A percentile compares a stretch with the other conserved stretches of the same genome.
Evolutionary conservation across 2,329 filamentous ascomycete genomes (phyloP).

Genomic region (Fusarium proliferatum): DNA sequence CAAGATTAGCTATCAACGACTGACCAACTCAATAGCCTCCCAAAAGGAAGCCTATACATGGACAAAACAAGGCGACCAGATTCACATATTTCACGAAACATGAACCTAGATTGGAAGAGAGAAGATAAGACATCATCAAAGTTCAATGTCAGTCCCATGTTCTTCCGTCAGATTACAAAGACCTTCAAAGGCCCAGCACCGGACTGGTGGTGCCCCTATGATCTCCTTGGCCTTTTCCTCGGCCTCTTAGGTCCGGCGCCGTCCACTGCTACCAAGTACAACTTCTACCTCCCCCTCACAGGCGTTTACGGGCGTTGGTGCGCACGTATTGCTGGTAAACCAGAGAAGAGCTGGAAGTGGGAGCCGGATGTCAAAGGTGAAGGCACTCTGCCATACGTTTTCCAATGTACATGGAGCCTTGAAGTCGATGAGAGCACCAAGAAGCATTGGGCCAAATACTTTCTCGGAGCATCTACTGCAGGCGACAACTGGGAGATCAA

Average conservation of each 20-base stretch:
- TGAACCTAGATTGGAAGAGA: not conserved
- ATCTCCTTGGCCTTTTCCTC: not conserved
- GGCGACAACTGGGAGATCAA: not conserved
- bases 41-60: not conserved
- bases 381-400: not conserved
- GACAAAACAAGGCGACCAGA: not conserved
- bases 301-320: not conserved
- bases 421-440: not conserved
- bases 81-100: not conserved
- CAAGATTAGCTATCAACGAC: rapidly evolving
- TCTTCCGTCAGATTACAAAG: not conserved
- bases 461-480: not conserved
- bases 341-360: not conserved
- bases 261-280: not conserved
- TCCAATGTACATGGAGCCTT: not conserved
- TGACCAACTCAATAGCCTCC: not conserved
- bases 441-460: not conserved
- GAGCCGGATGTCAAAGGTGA: not conserved
- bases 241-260: not conserved
- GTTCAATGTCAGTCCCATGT: not conserved
- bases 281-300: slow-evolving; percentile 3
- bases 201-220: not conserved
- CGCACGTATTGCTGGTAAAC: not conserved
- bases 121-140: not conserved
- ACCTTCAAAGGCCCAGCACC: not conserved